A percentile compares a stretch with the other conserved stretches of the same genome.
phyloP scores from a whole-genome alignment of 2,329 filamentous ascomycete species.

The Venturiaceae sp. region DNA sequence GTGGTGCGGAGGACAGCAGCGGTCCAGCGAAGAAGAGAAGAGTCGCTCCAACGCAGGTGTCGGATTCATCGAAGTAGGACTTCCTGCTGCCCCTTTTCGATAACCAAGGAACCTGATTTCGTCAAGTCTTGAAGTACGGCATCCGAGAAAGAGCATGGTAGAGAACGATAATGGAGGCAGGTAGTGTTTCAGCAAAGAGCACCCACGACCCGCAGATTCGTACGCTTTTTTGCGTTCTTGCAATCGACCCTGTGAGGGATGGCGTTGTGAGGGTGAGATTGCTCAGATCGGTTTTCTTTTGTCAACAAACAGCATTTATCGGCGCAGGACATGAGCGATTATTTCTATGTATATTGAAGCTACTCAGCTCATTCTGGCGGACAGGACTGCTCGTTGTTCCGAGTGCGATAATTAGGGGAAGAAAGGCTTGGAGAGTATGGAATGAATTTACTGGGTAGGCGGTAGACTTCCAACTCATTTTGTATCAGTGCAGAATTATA shows the following conservation, averaged over 20 bases:
- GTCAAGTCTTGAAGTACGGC: too few relatives aligned
- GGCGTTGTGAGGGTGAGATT: not conserved
- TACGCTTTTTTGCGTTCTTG: not conserved
- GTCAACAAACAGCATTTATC: not conserved
- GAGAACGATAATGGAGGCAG: too few relatives aligned
- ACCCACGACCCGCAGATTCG: not conserved
- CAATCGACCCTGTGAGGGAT: not conserved
- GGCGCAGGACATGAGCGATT: not conserved
- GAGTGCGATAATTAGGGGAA: not conserved
- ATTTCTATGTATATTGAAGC: not conserved
- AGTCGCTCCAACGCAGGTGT: slow-evolving; percentile 34
- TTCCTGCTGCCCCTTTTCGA: too few relatives aligned
- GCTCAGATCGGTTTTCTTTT: not conserved
- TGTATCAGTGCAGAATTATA: not conserved
- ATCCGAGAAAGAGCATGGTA: too few relatives aligned
- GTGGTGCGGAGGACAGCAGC: slow-evolving; percentile 23
- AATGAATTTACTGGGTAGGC: not conserved
- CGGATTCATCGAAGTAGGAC: not conserved
- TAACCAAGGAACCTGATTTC: too few relatives aligned
- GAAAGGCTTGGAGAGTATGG: not conserved
- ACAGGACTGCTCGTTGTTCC: not conserved
- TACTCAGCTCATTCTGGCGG: not conserved
- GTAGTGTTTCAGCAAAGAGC: not conserved
- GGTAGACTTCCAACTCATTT: not conserved
- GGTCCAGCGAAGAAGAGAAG: slow-evolving; percentile 33